Percentiles rank a stretch among this genome's conserved stretches.
Conservation (phyloP, 2,329 filamentous ascomycete species). For the Penicillium thymicola region DNA sequence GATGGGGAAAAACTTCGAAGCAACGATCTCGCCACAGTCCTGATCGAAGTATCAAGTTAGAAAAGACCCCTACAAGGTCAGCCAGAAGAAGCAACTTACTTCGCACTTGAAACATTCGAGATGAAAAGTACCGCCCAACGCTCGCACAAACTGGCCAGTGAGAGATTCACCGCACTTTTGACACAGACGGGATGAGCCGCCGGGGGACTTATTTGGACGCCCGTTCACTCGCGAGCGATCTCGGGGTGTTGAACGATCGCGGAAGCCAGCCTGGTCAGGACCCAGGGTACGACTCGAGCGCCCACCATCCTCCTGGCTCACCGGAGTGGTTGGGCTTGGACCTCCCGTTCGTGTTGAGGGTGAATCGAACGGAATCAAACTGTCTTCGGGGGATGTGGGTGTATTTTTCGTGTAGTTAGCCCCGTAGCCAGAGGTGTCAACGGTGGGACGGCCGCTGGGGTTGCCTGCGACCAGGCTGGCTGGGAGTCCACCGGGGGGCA, state of each 20-base stretch:
- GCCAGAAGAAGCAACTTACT: conserved; percentile 54
- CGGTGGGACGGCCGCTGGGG: conserved; percentile 35
- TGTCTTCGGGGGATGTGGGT: conserved; percentile 41
- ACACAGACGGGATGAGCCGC: conserved; percentile 53
- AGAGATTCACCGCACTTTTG: conserved; percentile 86
- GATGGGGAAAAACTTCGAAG: conserved; percentile 97
- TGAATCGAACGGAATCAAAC: conserved; percentile 35
- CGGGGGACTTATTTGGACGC: conserved; percentile 38
- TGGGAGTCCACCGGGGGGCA: conserved; percentile 44
- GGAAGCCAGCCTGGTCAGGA: conserved; percentile 31
- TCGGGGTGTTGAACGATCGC: conserved; percentile 34
- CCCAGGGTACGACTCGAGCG: conserved; percentile 33
- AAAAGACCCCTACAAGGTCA: conserved; percentile 6
- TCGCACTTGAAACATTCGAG: conserved; percentile 97
- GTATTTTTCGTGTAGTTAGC: conserved; percentile 37
- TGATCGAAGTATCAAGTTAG: conserved; percentile 41
- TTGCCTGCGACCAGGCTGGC: conserved; percentile 45
- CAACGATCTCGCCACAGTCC: conserved; percentile 96
- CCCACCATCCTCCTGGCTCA: conserved; percentile 30
- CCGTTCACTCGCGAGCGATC: conserved; percentile 38
- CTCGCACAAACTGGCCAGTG: conserved; percentile 93
- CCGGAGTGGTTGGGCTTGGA: conserved; percentile 22
- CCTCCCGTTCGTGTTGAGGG: conserved; percentile 31
- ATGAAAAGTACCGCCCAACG: conserved; percentile 90
- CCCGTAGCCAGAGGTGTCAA: conserved; percentile 38